Percentiles rank a stretch among this genome's conserved stretches.
Evolutionary conservation across 2,329 filamentous ascomycete species (phyloP).

Genomic region (Ophiostoma australiae): DNA sequence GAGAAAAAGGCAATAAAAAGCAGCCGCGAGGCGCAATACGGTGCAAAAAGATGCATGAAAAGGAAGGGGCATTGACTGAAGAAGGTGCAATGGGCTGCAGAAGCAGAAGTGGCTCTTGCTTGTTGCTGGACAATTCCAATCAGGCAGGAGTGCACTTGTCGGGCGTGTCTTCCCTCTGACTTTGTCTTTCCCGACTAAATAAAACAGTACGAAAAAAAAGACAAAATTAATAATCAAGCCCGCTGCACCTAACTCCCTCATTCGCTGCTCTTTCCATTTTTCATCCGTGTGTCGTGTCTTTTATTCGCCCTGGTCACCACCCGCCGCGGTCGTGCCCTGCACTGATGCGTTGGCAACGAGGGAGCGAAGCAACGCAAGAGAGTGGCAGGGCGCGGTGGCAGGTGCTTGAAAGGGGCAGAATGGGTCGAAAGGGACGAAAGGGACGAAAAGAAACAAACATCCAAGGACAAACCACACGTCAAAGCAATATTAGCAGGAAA

Average conservation of each 20-base stretch:
- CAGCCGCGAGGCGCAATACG: neutral
- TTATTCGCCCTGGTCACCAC: constrained; percentile 15
- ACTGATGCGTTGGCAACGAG: constrained; percentile 27
- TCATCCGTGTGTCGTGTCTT: neutral
- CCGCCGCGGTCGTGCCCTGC: constrained; percentile 22
- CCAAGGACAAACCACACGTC: neutral
- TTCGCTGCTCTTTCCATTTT: constrained; percentile 1
- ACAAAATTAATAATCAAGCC: neutral
- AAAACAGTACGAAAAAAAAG: too few species aligned
- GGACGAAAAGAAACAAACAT: neutral
- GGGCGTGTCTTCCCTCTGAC: constrained; percentile 35
- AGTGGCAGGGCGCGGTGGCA: neutral
- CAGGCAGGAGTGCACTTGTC: constrained; percentile 47
- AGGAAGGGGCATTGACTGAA: neutral
- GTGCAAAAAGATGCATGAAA: neutral
- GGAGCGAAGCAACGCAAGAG: constrained; percentile 18
- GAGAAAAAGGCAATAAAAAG: neutral
- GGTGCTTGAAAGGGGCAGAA: neutral
- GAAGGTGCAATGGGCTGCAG: neutral
- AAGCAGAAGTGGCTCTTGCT: neutral
- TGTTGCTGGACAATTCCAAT: constrained; percentile 32
- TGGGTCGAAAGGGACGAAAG: too few species aligned
- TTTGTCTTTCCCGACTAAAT: neutral
- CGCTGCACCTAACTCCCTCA: neutral
- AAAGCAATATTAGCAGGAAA: neutral